phyloP scores from a whole-genome alignment of 495 filamentous ascomycete species.

The Penicillium psychrofluorescens region DNA sequence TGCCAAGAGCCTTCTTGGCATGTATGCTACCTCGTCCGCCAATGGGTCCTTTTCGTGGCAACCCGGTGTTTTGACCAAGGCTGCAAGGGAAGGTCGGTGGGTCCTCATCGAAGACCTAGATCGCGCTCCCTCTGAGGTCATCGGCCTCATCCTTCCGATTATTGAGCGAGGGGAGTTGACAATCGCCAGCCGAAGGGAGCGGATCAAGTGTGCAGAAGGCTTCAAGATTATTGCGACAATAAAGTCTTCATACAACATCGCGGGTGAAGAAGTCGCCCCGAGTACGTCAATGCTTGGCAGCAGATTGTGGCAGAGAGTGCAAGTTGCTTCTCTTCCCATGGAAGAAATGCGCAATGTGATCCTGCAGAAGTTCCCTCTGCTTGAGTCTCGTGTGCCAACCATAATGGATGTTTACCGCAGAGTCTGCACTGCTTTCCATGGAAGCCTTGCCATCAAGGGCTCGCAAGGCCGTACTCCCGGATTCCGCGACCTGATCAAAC shows the following conservation, averaged over 20 bases:
- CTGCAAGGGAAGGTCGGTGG: constrained; percentile 90
- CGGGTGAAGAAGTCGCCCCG: constrained; percentile 55
- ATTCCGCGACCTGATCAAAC: constrained; percentile 81
- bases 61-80: constrained; percentile 88
- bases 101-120: constrained; percentile 95
- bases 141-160: constrained; percentile 82
- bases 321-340: constrained; percentile 57
- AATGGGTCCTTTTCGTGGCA: constrained; percentile 88
- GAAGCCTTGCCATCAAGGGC: constrained; percentile 37
- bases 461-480: constrained; percentile 47
- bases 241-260: constrained; percentile 64
- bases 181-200: constrained; percentile 80
- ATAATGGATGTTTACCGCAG: constrained; percentile 71
- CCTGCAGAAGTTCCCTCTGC: constrained; percentile 55
- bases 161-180: constrained; percentile 83
- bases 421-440: constrained; percentile 48
- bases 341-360: constrained; percentile 72
- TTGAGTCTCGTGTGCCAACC: constrained; percentile 59
- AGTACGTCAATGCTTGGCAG: constrained; percentile 61
- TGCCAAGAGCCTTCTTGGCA: constrained; percentile 86
- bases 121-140: constrained; percentile 89
- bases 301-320: constrained; percentile 73
- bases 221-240: constrained; percentile 91
- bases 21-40: constrained; percentile 79
- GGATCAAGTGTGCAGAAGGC: constrained; percentile 68